Conservation (phyloP, 2,329 filamentous ascomycete genomes). For the Xylaria polymorpha region DNA sequence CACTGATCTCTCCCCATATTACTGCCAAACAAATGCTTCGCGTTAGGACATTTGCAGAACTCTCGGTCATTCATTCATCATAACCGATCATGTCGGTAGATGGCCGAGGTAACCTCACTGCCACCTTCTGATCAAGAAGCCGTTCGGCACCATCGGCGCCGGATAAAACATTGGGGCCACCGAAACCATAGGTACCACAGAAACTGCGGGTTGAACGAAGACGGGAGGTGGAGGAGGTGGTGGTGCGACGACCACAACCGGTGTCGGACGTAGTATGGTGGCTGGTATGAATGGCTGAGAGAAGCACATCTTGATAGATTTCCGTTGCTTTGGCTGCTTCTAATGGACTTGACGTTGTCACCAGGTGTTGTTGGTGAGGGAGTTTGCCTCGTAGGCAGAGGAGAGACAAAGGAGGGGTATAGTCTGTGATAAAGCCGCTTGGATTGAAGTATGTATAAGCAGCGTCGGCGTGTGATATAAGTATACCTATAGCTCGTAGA, state of each 20-base stretch:
- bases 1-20: background rate
- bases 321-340: background rate
- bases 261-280: constrained; percentile 4
- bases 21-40: background rate
- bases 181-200: constrained; percentile 16
- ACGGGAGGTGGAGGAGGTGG: constrained; percentile 20
- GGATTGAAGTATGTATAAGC: background rate
- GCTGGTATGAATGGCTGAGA: constrained; percentile 1
- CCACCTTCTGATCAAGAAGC: constrained; percentile 22
- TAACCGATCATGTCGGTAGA: background rate
- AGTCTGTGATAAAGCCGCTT: background rate
- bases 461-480: background rate
- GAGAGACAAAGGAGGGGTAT: background rate
- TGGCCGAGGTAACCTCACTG: background rate
- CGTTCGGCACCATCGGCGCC: constrained; percentile 17
- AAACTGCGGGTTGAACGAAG: constrained; percentile 10
- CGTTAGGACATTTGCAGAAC: too few species aligned
- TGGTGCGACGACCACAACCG: constrained; percentile 23
- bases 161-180: background rate
- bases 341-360: background rate
- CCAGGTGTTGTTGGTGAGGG: background rate
- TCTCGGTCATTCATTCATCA: background rate
- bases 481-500: background rate
- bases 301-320: constrained; percentile 21
- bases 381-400: background rate